Conservation (phyloP, 1,284 basidiomycete genomes). For the Malassezia nana region DNA sequence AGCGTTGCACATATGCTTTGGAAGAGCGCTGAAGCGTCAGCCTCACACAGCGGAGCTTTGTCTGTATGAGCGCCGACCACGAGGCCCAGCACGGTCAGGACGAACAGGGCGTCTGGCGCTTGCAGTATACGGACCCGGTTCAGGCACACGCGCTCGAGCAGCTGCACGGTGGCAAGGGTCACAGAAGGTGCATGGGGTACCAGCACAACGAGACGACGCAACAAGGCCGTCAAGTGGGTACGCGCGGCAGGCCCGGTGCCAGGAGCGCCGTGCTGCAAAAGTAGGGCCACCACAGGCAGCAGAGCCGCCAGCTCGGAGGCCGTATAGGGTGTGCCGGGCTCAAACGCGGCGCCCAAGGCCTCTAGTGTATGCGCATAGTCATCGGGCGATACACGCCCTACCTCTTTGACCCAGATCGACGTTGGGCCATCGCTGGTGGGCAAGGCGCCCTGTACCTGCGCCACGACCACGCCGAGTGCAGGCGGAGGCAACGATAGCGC, state of each 20-base stretch:
- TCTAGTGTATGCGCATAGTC: conserved; percentile 3
- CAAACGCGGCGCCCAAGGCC: neutral
- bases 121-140: conserved; percentile 8
- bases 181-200: neutral
- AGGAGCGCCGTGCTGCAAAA: conserved; percentile 21
- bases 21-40: conserved; percentile 14
- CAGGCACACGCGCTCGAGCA: conserved; percentile 20
- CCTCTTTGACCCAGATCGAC: neutral
- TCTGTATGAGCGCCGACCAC: neutral
- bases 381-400: neutral
- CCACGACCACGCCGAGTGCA: neutral
- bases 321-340: neutral
- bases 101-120: conserved; percentile 4
- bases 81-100: neutral
- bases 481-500: too few species aligned
- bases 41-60: neutral
- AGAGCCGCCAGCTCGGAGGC: neutral
- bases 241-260: conserved; percentile 23
- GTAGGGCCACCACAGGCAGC: conserved; percentile 17
- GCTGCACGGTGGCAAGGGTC: conserved; percentile 1
- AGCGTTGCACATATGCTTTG: conserved; percentile 17
- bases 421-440: neutral
- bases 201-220: conserved; percentile 5
- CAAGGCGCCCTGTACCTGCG: neutral
- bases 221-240: conserved; percentile 18